phyloP scores from a whole-genome alignment of 192 early-diverging fungal species.

The Phycomyces blakesleeanus region DNA sequence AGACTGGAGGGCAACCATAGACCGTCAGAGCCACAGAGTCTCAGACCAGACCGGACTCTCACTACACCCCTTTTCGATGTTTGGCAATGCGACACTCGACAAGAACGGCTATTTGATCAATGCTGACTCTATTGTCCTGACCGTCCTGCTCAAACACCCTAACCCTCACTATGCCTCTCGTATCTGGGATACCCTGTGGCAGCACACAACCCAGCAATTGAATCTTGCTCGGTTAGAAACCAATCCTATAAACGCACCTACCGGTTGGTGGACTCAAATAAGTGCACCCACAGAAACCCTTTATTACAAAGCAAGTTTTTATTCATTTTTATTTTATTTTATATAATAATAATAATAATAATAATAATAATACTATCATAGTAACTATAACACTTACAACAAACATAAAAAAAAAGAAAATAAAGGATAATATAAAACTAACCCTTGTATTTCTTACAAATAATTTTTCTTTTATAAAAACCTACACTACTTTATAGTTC shows the following conservation, averaged over 20 bases:
- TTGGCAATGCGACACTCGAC: constrained; percentile 23
- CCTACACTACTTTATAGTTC: constrained; percentile 17
- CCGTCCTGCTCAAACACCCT: constrained; percentile 42
- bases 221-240: background rate
- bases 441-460: too few relatives aligned
- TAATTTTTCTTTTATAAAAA: too few relatives aligned
- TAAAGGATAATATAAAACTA: too few relatives aligned
- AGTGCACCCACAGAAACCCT: background rate
- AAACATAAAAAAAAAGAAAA: too few relatives aligned
- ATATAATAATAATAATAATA: too few relatives aligned
- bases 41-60: constrained; percentile 1
- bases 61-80: constrained; percentile 21
- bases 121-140: constrained; percentile 53
- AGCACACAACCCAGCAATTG: background rate
- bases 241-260: too few relatives aligned
- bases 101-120: constrained; percentile 11
- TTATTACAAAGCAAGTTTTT: constrained; percentile 8
- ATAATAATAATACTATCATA: too few relatives aligned
- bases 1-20: constrained; percentile 9
- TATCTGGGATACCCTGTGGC: constrained; percentile 24
- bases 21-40: background rate
- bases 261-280: background rate
- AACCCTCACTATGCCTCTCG: background rate
- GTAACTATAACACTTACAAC: too few relatives aligned
- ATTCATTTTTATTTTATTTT: too few relatives aligned